These are phyloP conservation scores for Auriscalpium microsporum DNA, from an alignment of 768 basidiomycete genomes.

Conservation along the genomic window DNA sequence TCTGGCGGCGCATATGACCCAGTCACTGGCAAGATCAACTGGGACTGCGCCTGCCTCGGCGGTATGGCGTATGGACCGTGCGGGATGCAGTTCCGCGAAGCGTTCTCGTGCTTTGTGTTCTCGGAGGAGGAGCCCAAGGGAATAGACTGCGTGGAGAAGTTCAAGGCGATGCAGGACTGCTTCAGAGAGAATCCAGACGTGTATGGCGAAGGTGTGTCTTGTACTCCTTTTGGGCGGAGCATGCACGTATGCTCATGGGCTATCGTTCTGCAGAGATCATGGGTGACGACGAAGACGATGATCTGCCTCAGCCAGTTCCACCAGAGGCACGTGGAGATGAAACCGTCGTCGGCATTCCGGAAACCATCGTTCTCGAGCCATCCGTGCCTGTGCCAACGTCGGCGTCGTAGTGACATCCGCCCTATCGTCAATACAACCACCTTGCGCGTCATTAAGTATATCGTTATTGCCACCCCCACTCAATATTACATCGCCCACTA, in stretches of 20 bases:
- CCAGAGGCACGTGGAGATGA: neutral
- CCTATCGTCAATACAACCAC: no score
- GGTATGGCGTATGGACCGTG: slow-evolving; percentile 99
- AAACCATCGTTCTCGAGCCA: neutral
- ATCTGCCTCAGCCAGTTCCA: neutral
- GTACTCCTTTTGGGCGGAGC: neutral
- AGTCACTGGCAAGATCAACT: slow-evolving; percentile 97
- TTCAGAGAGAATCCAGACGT: slow-evolving; percentile 93
- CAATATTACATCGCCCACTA: no score
- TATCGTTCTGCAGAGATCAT: slow-evolving; percentile 6
- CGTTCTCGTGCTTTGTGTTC: slow-evolving; percentile 94
- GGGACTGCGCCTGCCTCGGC: slow-evolving; percentile 98
- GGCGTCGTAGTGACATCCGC: neutral
- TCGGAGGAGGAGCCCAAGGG: slow-evolving; percentile 96
- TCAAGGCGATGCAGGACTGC: slow-evolving; percentile 96
- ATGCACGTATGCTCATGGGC: neutral
- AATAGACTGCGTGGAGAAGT: slow-evolving; percentile 95
- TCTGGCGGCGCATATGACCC: slow-evolving; percentile 75
- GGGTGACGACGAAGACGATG: slow-evolving; percentile 14
- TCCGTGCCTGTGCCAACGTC: neutral
- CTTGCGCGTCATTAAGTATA: no score
- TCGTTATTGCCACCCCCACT: no score
- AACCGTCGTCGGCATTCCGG: neutral
- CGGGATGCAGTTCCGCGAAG: slow-evolving; percentile 85
- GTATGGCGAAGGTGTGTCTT: slow-evolving; percentile 80